A percentile compares a stretch with the other conserved stretches of the same genome.
Evolutionary conservation across 352 stramenopile species (phyloP).

Genomic region (Phytophthora fragariae): DNA sequence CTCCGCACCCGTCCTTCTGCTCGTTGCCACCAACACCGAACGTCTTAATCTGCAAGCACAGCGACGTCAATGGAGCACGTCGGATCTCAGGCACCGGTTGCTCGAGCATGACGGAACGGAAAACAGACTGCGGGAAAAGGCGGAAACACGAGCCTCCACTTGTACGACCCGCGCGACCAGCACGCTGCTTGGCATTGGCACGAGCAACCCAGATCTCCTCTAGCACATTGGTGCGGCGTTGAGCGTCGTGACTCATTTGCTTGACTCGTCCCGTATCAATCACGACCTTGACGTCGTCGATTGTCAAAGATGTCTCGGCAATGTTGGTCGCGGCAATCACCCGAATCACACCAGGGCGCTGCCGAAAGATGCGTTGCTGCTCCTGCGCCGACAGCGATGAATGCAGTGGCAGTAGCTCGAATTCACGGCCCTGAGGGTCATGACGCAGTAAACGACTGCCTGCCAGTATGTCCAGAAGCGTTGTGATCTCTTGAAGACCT

Average conservation of each 20-base stretch:
- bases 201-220: slow-evolving; percentile 92
- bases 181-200: slow-evolving; percentile 91
- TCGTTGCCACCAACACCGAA: slow-evolving; percentile 71
- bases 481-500: slow-evolving; percentile 95
- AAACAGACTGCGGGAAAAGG: slow-evolving; percentile 86
- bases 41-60: slow-evolving; percentile 96
- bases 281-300: slow-evolving; percentile 95
- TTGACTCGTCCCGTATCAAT: slow-evolving; percentile 97
- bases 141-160: slow-evolving; percentile 91
- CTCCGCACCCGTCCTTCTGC: slow-evolving; percentile 41
- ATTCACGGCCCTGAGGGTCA: slow-evolving; percentile 41
- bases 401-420: slow-evolving; percentile 93
- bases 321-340: slow-evolving; percentile 98
- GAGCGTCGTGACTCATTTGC: slow-evolving; percentile 84
- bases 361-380: slow-evolving; percentile 94
- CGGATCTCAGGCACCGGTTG: slow-evolving; percentile 95
- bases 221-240: slow-evolving; percentile 89
- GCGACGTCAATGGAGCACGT: slow-evolving; percentile 94
- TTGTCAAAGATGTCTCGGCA: slow-evolving; percentile 96
- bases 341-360: slow-evolving; percentile 71
- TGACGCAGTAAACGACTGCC: slow-evolving; percentile 62
- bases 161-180: slow-evolving; percentile 93
- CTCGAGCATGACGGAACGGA: slow-evolving; percentile 75
- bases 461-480: slow-evolving; percentile 75
- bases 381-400: slow-evolving; percentile 93